These are phyloP conservation scores for Cudoniella acicularis DNA, from an alignment of 495 filamentous ascomycete genomes.

Conservation along the genomic window DNA sequence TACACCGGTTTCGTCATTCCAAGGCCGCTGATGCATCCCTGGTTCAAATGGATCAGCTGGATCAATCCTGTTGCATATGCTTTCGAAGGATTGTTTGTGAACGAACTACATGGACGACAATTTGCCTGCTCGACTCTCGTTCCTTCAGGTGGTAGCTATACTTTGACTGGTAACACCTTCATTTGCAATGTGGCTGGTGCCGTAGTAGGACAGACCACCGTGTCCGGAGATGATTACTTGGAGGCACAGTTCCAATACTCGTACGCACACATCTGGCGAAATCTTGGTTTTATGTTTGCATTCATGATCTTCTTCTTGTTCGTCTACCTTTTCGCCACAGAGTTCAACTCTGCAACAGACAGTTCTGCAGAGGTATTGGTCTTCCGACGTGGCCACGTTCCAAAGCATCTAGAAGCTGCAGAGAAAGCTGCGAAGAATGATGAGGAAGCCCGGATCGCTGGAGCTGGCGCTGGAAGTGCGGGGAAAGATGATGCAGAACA, in stretches of 20 bases:
- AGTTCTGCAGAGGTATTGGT: constrained; percentile 88
- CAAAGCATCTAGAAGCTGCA: constrained; percentile 52
- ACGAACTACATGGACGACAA: constrained; percentile 60
- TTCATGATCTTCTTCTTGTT: constrained; percentile 67
- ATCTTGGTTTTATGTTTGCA: constrained; percentile 74
- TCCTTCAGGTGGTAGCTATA: constrained; percentile 38
- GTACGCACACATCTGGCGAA: constrained; percentile 65
- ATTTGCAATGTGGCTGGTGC: constrained; percentile 57
- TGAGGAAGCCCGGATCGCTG: constrained; percentile 36
- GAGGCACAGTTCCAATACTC: constrained; percentile 57
- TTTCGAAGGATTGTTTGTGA: constrained; percentile 68
- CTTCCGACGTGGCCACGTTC: constrained; percentile 73
- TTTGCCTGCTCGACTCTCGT: constrained; percentile 38
- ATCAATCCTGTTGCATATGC: constrained; percentile 78
- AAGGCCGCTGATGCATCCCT: constrained; percentile 68
- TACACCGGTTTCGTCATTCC: constrained; percentile 83
- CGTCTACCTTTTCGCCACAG: constrained; percentile 67
- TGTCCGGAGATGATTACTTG: constrained; percentile 70
- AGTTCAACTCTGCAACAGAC: constrained; percentile 70
- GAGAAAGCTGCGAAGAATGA: constrained; percentile 39
- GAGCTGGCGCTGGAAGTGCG: constrained; percentile 28
- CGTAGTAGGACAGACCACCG: constrained; percentile 45
- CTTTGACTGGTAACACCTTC: constrained; percentile 40
- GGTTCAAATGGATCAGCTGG: constrained; percentile 79
- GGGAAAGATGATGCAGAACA: constrained; percentile 29